Evolutionary conservation across 306 rosid species (phyloP), one percentile per base, ranked within the genome.

Genomic region (Adenanthera pavonina): DNA sequence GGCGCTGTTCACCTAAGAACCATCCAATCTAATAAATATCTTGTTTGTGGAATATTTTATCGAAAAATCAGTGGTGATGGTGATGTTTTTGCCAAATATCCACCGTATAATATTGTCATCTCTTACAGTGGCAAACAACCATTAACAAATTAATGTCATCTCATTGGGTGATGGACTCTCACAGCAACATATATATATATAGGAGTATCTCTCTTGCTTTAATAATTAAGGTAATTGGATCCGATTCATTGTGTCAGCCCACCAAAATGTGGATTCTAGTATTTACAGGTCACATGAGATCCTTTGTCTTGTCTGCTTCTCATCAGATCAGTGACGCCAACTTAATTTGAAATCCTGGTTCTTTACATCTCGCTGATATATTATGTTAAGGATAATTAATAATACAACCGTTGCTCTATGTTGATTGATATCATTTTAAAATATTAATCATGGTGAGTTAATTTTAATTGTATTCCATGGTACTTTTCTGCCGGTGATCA

Each of bases 181-280:
- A 20, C 40, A 4, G 25, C 40, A 33, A 43, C 70, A 59, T 59
- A 59, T 56, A 25, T 25, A 25, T 25, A 25, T 25, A 25, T 25
- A 25, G 30, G 30, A 66, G 69, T 56, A 54, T 69, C 74, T 54
- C 68, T 76, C 71, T 20, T 19, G 71, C 52, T 78, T 75, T 25
- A 25, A 25, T 25, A 25, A 25, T 78, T 8, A 14, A 30, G 54
- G 41, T 25, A 25, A 25, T 38, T 67, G 75, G 68, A 67, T 77
- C 77, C 34, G 17, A 73, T 73, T 19, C 77, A 61, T 46, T 30
- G 16, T 62, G 80, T 51, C 73, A 35, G 12, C 80, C 49, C 40
- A 33, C 73, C 35, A 17, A 48, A 35, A 34, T 35, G 48, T 68
- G 53, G 57, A 53, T 53, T 40, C 9, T 44, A 56, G 38, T 10